A percentile compares a stretch with the other conserved stretches of the same genome.
These are phyloP conservation scores for Rhodotorula diobovata DNA, from an alignment of 768 basidiomycete species.

Conservation along the genomic window DNA sequence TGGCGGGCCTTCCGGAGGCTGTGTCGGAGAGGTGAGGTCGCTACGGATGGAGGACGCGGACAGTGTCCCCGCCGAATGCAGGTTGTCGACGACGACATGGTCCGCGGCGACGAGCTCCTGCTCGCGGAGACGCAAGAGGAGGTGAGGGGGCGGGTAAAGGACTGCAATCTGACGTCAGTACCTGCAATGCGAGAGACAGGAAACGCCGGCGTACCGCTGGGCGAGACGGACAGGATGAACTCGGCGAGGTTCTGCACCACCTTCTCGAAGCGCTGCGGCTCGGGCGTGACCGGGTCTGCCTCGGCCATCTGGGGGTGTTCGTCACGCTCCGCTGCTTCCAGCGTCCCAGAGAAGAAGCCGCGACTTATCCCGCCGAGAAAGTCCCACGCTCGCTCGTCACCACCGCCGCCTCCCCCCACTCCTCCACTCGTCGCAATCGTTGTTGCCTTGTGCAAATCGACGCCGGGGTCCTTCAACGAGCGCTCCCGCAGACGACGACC, in stretches of 20 bases:
- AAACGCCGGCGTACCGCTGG: constrained; percentile 10
- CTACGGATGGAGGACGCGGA: not conserved
- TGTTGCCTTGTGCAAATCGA: not conserved
- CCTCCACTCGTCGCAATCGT: constrained; percentile 1
- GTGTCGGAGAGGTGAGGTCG: not conserved
- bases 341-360: not conserved
- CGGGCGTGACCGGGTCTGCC: not conserved
- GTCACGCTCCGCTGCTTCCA: not conserved
- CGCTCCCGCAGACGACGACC: constrained; percentile 1
- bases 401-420: too few species aligned
- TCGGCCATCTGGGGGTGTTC: not conserved
- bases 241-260: constrained; percentile 30
- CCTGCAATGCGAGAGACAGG: not conserved
- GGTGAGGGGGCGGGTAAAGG: constrained; percentile 30
- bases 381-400: not conserved
- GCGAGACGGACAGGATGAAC: constrained; percentile 28
- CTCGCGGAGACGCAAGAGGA: constrained; percentile 28
- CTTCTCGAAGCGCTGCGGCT: constrained; percentile 31
- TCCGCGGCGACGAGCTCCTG: constrained; percentile 22
- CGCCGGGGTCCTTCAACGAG: not conserved
- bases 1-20: not conserved
- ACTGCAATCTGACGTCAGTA: not conserved
- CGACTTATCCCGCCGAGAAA: not conserved
- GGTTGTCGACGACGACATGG: too few species aligned
- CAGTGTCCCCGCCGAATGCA: too few species aligned